phyloP scores from a whole-genome alignment of 768 basidiomycete genomes.

The Porpolomopsis calyptriformis region DNA sequence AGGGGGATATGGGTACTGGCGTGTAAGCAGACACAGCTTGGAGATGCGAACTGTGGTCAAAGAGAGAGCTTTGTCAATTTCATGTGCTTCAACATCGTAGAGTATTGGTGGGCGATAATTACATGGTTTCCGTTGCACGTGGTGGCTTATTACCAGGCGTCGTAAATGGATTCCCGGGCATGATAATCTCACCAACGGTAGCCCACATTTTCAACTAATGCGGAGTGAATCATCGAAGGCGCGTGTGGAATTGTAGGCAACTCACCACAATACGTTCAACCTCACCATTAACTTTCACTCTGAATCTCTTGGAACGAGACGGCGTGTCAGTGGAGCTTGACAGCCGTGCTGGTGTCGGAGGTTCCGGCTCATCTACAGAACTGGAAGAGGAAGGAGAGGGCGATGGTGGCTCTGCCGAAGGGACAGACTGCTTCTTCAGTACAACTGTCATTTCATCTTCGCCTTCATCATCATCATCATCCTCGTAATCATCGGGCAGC shows the following conservation, averaged over 20 bases:
- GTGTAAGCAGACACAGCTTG: slow-evolving; percentile 40
- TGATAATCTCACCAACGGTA: slow-evolving; percentile 52
- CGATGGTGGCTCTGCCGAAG: background rate
- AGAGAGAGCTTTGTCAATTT: slow-evolving; percentile 6
- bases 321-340: slow-evolving; percentile 1
- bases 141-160: slow-evolving; percentile 30
- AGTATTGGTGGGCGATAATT: slow-evolving; percentile 14
- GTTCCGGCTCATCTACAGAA: background rate
- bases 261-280: slow-evolving; percentile 56
- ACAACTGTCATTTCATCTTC: slow-evolving; percentile 6
- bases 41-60: slow-evolving; percentile 39
- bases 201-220: slow-evolving; percentile 58
- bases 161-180: slow-evolving; percentile 39
- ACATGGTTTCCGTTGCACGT: slow-evolving; percentile 55
- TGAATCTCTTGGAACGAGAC: slow-evolving; percentile 1
- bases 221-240: background rate
- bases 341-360: background rate
- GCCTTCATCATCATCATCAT: background rate
- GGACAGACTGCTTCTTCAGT: background rate
- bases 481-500: background rate
- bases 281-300: slow-evolving; percentile 45
- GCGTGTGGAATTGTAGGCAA: slow-evolving; percentile 8
- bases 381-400: slow-evolving; percentile 1
- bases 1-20: slow-evolving; percentile 46
- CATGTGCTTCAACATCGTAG: background rate